Evolutionary conservation across 2,329 filamentous ascomycete genomes (phyloP), one percentile per base, ranked within the genome.

Genomic region (Ceratocystis smalleyi): DNA sequence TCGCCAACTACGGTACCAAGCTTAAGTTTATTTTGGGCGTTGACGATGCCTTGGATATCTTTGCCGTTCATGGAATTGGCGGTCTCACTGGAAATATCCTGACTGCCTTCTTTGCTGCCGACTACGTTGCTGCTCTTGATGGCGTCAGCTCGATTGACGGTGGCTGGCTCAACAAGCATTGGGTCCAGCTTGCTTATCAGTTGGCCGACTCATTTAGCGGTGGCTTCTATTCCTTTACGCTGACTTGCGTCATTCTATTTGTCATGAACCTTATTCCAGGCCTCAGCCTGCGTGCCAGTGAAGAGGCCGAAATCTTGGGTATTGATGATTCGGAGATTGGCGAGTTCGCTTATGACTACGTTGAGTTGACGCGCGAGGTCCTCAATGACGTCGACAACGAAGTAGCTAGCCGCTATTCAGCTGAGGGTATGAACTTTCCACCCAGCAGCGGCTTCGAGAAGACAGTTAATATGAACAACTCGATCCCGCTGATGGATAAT

Each of bases 281-380:
- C 12, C 78, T 95, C 47, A 83, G 82, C 65, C 83, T 95, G 55
- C 87, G 90, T 61, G 86, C 85, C 0, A 80, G 77, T 15, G 86
- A 89, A 69, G 87, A 94, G 68, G 87, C 89, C 45, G 90, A 95
- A 74, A 84, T 91, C 62, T 77, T 90, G 51, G 90, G 90, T 69
- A 91, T 95, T 67, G 90, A 95, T 70, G 91, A 95, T 70, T 85
- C 88, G 27, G 90, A 96, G 75, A 89, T 95, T 71, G 91, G 91
- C 73, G 91, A 95, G 77, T 95, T 94, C 73, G 91, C 89, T n/a
- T 95, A 95, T 73, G 91, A 95, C 74, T 95, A 95, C 70, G 89
- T 95, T 68, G 90, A 95, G 78, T 78, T 94, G 68, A 86, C 83
- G 22, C 79, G 88, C 43, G 78, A 79, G 69, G 76, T 79, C 47